These are phyloP conservation scores for Colletotrichum lupini DNA, from an alignment of 2,329 filamentous ascomycete genomes.

Conservation along the genomic window DNA sequence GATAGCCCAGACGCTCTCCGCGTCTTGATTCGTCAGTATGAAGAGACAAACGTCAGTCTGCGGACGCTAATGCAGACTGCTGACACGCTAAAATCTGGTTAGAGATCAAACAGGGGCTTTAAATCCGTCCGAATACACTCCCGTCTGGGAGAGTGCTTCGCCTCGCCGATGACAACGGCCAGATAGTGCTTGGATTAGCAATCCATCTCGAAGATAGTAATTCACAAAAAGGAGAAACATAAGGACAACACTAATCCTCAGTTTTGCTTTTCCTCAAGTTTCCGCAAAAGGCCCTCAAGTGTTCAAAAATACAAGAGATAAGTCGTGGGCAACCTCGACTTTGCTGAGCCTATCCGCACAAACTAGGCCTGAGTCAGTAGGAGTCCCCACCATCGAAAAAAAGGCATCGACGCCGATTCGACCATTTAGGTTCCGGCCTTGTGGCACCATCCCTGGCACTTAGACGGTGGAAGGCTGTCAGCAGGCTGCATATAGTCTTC, in stretches of 20 bases:
- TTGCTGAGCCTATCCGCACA: background rate
- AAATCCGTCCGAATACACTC: conserved; percentile 1
- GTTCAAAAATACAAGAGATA: background rate
- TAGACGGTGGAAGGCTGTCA: background rate
- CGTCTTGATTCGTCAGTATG: background rate
- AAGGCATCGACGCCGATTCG: conserved; percentile 5
- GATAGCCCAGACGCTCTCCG: background rate
- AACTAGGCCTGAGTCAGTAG: background rate
- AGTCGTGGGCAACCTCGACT: background rate
- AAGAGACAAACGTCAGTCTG: background rate
- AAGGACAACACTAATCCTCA: background rate
- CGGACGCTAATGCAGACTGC: conserved; percentile 32
- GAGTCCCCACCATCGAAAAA: background rate
- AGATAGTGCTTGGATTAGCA: background rate
- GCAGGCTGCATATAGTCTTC: conserved; percentile 23
- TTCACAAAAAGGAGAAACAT: background rate
- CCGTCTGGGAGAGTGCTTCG: background rate
- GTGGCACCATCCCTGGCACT: background rate
- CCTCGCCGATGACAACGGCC: conserved; percentile 8
- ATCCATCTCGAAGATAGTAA: background rate
- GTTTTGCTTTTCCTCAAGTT: background rate
- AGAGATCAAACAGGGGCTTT: background rate
- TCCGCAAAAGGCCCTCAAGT: too few species aligned
- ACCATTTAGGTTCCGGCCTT: background rate
- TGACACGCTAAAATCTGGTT: conserved; percentile 19